A percentile compares a stretch with the other conserved stretches of the same genome.
Evolutionary conservation across 2,329 filamentous ascomycete genomes (phyloP).

Genomic region (Diatrype stigma): DNA sequence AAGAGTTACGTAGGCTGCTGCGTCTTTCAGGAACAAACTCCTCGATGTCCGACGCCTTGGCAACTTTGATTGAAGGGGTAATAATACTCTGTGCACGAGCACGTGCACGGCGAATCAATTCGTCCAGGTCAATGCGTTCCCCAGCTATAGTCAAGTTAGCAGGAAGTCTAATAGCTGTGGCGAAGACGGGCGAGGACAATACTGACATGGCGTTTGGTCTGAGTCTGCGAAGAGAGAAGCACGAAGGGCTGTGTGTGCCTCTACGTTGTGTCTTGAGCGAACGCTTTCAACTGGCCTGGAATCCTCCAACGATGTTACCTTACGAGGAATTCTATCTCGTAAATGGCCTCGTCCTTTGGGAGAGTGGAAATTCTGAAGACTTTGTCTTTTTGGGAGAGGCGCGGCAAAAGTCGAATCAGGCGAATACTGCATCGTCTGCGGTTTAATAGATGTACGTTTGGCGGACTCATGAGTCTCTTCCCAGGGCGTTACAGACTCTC

Average conservation of each 20-base stretch:
- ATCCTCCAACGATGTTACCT: conserved; percentile 9
- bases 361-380: conserved; percentile 14
- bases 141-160: not conserved
- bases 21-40: conserved; percentile 33
- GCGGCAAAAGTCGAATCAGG: conserved; percentile 9
- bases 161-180: conserved; percentile 4
- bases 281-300: conserved; percentile 8
- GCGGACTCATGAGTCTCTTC: conserved; percentile 6
- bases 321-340: conserved; percentile 10
- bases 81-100: conserved; percentile 20
- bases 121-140: conserved; percentile 7
- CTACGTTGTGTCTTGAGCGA: conserved; percentile 14
- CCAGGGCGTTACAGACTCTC: conserved; percentile 10
- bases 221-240: conserved; percentile 13
- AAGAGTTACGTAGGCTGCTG: conserved; percentile 36
- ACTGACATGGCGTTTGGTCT: conserved; percentile 19
- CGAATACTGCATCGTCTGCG: conserved; percentile 14
- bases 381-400: conserved; percentile 14
- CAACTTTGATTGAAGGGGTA: conserved; percentile 18
- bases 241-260: conserved; percentile 16
- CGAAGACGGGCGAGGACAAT: not conserved
- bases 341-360: conserved; percentile 6
- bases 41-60: conserved; percentile 29
- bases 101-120: conserved; percentile 11
- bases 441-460: conserved; percentile 11